Evolutionary conservation across 495 filamentous ascomycete genomes (phyloP).

Genomic region (Immersiella caudata): DNA sequence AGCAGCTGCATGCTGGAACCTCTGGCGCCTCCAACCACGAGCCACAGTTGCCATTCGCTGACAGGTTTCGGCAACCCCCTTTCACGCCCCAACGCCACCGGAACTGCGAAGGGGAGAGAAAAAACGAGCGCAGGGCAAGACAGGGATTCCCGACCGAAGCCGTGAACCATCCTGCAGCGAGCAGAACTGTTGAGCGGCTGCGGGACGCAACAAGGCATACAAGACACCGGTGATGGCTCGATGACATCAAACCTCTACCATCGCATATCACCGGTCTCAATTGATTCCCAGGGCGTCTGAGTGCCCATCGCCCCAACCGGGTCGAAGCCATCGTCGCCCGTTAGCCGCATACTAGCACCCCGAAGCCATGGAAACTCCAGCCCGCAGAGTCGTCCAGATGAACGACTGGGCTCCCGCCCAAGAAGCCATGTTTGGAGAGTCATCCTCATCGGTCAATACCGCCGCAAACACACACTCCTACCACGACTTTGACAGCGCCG

Average conservation of each 20-base stretch:
- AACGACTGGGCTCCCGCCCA: constrained; percentile 41
- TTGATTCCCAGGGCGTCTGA: constrained; percentile 12
- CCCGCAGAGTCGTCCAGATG: constrained; percentile 38
- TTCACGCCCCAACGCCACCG: constrained; percentile 23
- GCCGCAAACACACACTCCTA: constrained; percentile 17
- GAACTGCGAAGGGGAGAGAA: constrained; percentile 17
- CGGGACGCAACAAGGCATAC: neutral
- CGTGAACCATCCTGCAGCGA: neutral
- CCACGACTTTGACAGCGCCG: constrained; percentile 17
- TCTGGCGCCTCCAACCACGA: constrained; percentile 15
- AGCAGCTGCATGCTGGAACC: constrained; percentile 16
- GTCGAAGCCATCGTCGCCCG: neutral
- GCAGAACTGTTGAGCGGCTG: neutral
- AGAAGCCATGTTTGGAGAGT: constrained; percentile 31
- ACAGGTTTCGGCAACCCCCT: constrained; percentile 6
- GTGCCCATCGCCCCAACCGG: neutral
- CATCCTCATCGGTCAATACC: neutral
- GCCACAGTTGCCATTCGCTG: constrained; percentile 9
- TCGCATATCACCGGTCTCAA: constrained; percentile 15
- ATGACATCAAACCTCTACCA: constrained; percentile 12
- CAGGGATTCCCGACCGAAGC: constrained; percentile 14
- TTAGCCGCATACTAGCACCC: constrained; percentile 1
- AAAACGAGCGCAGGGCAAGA: neutral
- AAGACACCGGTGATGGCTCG: constrained; percentile 19
- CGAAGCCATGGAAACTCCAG: constrained; percentile 16